These are phyloP conservation scores for Tulasnella sp. DNA, from an alignment of 768 basidiomycete genomes.

Conservation along the genomic window DNA sequence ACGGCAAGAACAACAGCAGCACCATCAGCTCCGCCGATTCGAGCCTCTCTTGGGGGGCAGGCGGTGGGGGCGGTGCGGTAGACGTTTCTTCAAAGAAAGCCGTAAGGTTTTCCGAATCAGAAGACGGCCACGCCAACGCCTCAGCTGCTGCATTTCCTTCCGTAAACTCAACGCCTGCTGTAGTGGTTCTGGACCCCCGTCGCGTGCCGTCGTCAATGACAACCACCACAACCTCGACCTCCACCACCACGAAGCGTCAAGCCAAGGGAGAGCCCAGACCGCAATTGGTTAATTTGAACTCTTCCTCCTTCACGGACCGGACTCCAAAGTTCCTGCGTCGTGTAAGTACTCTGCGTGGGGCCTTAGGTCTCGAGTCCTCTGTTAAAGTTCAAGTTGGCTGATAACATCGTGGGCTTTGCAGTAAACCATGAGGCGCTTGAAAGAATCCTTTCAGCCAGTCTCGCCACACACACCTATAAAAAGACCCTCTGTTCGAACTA, in stretches of 20 bases:
- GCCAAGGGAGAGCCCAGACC: not conserved
- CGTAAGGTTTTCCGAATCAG: constrained; percentile 15
- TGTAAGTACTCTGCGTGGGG: not conserved
- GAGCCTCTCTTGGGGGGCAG: not conserved
- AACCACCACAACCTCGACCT: no score
- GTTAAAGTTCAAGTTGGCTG: not conserved
- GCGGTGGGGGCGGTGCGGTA: not conserved
- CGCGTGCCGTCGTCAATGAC: not conserved
- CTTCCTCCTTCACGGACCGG: not conserved
- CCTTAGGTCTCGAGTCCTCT: not conserved
- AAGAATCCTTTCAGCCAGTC: not conserved
- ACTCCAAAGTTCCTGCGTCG: constrained; percentile 18
- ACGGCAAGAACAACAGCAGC: not conserved
- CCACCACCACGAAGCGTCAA: not conserved
- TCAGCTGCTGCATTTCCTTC: not conserved
- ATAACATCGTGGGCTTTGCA: not conserved
- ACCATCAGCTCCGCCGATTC: constrained; percentile 17
- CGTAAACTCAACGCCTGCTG: not conserved
- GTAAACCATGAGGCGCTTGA: not conserved
- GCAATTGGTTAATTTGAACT: not conserved
- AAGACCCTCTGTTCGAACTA: not conserved
- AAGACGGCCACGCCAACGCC: not conserved
- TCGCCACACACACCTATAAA: not conserved
- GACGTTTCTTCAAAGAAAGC: constrained; percentile 14
- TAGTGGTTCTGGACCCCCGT: constrained; percentile 10